Base-by-base conservation (phyloP, 441 rosid species). In the Jatropha podagrica region DNA sequence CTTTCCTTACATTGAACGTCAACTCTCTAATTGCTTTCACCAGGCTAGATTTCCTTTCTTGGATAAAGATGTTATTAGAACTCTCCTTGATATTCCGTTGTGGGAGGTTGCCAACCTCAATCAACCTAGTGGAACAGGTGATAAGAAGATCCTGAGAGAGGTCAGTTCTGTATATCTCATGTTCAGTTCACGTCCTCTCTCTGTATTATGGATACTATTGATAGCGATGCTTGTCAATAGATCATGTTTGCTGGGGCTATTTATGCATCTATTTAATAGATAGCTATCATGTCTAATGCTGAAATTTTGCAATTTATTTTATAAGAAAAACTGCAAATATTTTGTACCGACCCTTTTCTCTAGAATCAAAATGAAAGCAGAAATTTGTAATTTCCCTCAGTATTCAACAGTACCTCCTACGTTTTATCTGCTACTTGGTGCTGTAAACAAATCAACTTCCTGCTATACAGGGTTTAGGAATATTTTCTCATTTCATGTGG, bases 1-100 rank as follows among this genome's bases (percentile, higher is more conserved):
- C 64, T 71, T 58, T 46, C 58, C 46, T 69, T 17, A 5, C 65
- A 32, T 61, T 37, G n/a, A 49, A 67, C 73, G 49, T 65, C 52
- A 15, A 68, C 41, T 65, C 17, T 51, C 67, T 58, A 69, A 62
- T 69, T 13, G 15, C 67, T 71, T 77, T 73, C 23, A 48, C 65
- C 80, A 93, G 98, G 97, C 88, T 67, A 86, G 99, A 72, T 95
- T 95, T 83, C 99, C 99, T 41, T 93, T 91, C 83, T 82, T 95
- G 77, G 99, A 95, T 80, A 98, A 95, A 84, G 97, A 95, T 82
- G 90, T 95, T 63, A 89, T 92, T 75, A 88, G 80, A 82, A 88
- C 88, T 69, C 86, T 93, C 72, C 94, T 93, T 71, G 87, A 84
- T 73, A 81, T 91, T 78, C 98, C 98, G 41, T 83, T 95, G 74